Conservation (phyloP, 805 yeast genomes). For the Scheffersomyces lignosus region DNA sequence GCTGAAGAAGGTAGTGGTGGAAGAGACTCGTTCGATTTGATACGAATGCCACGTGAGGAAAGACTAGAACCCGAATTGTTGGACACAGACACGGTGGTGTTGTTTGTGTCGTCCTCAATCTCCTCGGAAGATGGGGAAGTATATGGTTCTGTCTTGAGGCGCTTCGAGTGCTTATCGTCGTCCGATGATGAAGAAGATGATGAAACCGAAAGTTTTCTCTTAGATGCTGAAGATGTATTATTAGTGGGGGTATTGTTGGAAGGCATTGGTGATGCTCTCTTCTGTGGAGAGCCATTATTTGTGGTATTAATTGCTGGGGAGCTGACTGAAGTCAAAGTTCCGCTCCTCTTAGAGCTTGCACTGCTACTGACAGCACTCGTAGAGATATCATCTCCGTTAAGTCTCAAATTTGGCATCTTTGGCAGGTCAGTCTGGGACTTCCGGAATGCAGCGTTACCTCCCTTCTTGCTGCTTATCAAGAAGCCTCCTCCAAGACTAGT, state of each 20-base stretch:
- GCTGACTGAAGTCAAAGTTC: constrained; percentile 7
- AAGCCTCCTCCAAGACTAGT: constrained; percentile 30
- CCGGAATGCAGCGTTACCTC: constrained; percentile 9
- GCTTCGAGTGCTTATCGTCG: constrained; percentile 17
- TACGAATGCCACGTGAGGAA: background rate
- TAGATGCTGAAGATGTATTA: constrained; percentile 1
- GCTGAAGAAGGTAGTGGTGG: background rate
- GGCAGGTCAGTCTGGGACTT: constrained; percentile 24
- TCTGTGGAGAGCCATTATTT: background rate
- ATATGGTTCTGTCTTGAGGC: constrained; percentile 17
- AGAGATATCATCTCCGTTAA: background rate
- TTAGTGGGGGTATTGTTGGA: constrained; percentile 1
- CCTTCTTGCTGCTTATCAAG: constrained; percentile 16
- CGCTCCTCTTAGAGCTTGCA: constrained; percentile 2
- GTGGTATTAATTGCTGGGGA: constrained; percentile 14
- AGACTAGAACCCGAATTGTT: background rate
- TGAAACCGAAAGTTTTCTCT: constrained; percentile 11
- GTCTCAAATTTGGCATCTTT: constrained; percentile 5
- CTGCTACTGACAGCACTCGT: too few relatives aligned
- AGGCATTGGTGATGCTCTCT: background rate
- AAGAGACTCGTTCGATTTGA: background rate
- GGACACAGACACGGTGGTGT: constrained; percentile 3
- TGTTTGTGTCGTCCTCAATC: constrained; percentile 14
- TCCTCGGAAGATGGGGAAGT: constrained; percentile 39
- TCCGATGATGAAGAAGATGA: constrained; percentile 24